Conservation (phyloP, 1,284 basidiomycete genomes). For the Sparassis latifolia region DNA sequence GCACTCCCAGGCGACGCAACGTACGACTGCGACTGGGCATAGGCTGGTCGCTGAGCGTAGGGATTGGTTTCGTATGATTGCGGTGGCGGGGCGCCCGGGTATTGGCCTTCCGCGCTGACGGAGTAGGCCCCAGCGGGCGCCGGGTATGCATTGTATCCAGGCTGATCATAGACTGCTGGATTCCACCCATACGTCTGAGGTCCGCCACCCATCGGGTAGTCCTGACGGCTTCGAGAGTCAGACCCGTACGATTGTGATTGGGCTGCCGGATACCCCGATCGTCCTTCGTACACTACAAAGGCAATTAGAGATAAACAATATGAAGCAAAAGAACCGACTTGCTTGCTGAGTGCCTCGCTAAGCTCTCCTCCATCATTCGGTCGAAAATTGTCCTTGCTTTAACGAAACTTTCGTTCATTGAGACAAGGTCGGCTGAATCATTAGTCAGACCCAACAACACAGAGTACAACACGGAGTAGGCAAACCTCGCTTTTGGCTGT, state of each 20-base stretch:
- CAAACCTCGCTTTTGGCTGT: constrained; percentile 86
- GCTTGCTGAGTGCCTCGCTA: constrained; percentile 69
- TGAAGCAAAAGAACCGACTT: constrained; percentile 17
- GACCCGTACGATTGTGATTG: constrained; percentile 21
- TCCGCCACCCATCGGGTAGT: constrained; percentile 16
- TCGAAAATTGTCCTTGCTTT: constrained; percentile 81
- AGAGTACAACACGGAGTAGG: neutral
- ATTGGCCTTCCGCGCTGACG: constrained; percentile 21
- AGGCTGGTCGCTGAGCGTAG: constrained; percentile 29
- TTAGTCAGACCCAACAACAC: constrained; percentile 1
- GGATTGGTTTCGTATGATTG: constrained; percentile 30
- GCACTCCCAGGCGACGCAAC: constrained; percentile 9
- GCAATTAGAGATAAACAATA: constrained; percentile 2
- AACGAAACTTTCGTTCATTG: constrained; percentile 87
- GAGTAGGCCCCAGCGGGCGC: constrained; percentile 27
- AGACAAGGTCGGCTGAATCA: constrained; percentile 68
- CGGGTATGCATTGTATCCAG: constrained; percentile 36
- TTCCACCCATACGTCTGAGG: constrained; percentile 37
- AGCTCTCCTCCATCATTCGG: constrained; percentile 85
- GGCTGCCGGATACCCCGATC: constrained; percentile 20
- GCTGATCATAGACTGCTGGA: constrained; percentile 38
- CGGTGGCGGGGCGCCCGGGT: constrained; percentile 14
- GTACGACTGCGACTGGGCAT: constrained; percentile 16
- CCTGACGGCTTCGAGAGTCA: constrained; percentile 22
- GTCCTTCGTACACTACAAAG: constrained; percentile 24